These are phyloP conservation scores for Phaeolepiota aurea DNA, from an alignment of 768 basidiomycete genomes.

Conservation along the genomic window DNA sequence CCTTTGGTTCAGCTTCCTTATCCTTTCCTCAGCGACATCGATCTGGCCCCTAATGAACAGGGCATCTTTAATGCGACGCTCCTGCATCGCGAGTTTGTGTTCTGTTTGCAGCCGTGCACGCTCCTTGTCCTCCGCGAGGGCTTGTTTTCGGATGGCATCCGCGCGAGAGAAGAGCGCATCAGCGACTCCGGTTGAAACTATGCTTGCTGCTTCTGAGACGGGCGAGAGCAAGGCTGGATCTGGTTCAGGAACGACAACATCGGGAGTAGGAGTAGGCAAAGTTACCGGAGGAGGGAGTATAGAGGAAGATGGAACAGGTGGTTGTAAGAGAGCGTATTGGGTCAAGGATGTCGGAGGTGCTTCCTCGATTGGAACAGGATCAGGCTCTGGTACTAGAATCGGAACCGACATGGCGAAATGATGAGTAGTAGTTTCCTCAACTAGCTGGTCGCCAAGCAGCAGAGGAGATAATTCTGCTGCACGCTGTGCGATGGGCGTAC, in stretches of 20 bases:
- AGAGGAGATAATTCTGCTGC: not conserved
- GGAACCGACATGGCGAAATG: slow-evolving; percentile 3
- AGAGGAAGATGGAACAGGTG: slow-evolving; percentile 2
- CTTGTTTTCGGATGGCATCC: slow-evolving; percentile 29
- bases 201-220: slow-evolving; percentile 10
- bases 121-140: slow-evolving; percentile 26
- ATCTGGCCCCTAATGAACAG: slow-evolving; percentile 30
- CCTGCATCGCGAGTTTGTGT: slow-evolving; percentile 18
- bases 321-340: slow-evolving; percentile 5
- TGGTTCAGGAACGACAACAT: slow-evolving; percentile 5
- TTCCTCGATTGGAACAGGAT: slow-evolving; percentile 1
- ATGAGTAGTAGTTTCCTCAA: slow-evolving; percentile 6
- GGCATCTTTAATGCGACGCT: slow-evolving; percentile 26
- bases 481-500: not conserved
- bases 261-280: slow-evolving; percentile 3
- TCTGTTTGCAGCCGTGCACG: slow-evolving; percentile 16
- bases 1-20: slow-evolving; percentile 30
- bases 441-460: not conserved
- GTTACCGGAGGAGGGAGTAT: not conserved
- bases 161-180: slow-evolving; percentile 22
- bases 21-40: slow-evolving; percentile 22
- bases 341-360: slow-evolving; percentile 1
- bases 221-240: not conserved
- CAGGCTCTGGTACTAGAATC: slow-evolving; percentile 3
- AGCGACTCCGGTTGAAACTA: slow-evolving; percentile 24